Conservation (phyloP, 129 eudicot genomes). For the Flaveria robusta region DNA sequence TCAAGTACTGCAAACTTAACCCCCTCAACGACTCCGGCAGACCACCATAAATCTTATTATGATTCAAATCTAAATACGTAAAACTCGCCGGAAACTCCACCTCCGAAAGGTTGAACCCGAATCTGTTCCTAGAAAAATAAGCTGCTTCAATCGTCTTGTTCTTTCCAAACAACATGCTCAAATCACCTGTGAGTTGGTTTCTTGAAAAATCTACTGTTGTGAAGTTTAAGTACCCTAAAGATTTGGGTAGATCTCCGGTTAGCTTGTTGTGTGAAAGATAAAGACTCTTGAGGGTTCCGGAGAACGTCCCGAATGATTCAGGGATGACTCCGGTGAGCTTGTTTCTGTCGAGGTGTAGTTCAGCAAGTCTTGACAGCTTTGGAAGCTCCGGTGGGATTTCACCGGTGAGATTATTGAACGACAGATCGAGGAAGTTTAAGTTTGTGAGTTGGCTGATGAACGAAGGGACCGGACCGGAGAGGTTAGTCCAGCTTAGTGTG, state of each 20-base stretch:
- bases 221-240: slow-evolving; percentile 53
- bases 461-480: slow-evolving; percentile 55
- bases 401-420: slow-evolving; percentile 55
- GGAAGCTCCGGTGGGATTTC: slow-evolving; percentile 56
- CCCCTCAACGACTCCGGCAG: slow-evolving; percentile 42
- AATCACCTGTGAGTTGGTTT: slow-evolving; percentile 59
- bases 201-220: slow-evolving; percentile 46
- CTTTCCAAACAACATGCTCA: slow-evolving; percentile 60
- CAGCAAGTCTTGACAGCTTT: slow-evolving; percentile 30
- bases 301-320: slow-evolving; percentile 49
- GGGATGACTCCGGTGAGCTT: slow-evolving; percentile 75
- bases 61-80: slow-evolving; percentile 51
- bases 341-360: slow-evolving; percentile 47
- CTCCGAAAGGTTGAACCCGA: slow-evolving; percentile 48
- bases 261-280: slow-evolving; percentile 58
- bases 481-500: slow-evolving; percentile 42
- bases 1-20: slow-evolving; percentile 28
- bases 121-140: slow-evolving; percentile 46
- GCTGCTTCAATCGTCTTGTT: slow-evolving; percentile 40
- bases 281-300: slow-evolving; percentile 30
- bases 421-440: slow-evolving; percentile 34
- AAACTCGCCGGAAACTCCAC: slow-evolving; percentile 50
- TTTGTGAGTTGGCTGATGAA: slow-evolving; percentile 51
- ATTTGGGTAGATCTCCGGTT: slow-evolving; percentile 51
- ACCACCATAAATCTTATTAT: slow-evolving; percentile 53